Conservation (phyloP, 768 basidiomycete species). For the Rhodotorula diobovata region DNA sequence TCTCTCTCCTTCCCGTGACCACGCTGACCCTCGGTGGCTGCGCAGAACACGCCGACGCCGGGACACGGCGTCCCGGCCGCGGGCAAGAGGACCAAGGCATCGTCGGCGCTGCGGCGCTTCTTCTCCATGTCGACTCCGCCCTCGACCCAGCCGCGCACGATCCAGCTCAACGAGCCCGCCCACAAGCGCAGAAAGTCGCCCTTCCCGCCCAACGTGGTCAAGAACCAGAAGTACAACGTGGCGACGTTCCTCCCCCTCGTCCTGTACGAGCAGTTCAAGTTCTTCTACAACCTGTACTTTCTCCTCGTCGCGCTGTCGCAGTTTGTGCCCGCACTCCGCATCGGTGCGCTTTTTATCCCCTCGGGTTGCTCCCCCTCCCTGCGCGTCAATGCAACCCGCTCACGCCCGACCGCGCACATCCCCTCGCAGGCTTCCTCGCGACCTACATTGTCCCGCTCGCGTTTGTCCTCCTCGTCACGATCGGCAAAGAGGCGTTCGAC, state of each 20-base stretch:
- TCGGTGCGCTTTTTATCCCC: constrained; percentile 56
- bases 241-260: constrained; percentile 96
- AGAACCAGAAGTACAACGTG: constrained; percentile 96
- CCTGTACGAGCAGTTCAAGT: constrained; percentile 99
- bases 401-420: too few species aligned
- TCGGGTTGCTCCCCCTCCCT: background rate
- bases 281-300: constrained; percentile 99
- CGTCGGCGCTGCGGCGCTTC: background rate
- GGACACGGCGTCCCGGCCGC: background rate
- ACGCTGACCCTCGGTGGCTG: accelerated
- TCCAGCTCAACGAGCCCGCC: constrained; percentile 27
- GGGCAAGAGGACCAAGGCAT: background rate
- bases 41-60: background rate
- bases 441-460: constrained; percentile 96
- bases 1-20: background rate
- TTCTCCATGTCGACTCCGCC: constrained; percentile 17
- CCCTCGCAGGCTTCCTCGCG: constrained; percentile 75
- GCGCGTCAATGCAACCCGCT: background rate
- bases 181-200: constrained; percentile 19
- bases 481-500: constrained; percentile 98
- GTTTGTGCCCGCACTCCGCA: constrained; percentile 91
- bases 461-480: constrained; percentile 88
- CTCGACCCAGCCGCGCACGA: constrained; percentile 32
- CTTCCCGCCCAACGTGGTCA: constrained; percentile 77
- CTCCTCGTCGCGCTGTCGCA: constrained; percentile 93